Percentiles rank a stretch among this genome's conserved stretches.
Conservation (phyloP, 2,329 filamentous ascomycete species). For the Colletotrichum salicis region DNA sequence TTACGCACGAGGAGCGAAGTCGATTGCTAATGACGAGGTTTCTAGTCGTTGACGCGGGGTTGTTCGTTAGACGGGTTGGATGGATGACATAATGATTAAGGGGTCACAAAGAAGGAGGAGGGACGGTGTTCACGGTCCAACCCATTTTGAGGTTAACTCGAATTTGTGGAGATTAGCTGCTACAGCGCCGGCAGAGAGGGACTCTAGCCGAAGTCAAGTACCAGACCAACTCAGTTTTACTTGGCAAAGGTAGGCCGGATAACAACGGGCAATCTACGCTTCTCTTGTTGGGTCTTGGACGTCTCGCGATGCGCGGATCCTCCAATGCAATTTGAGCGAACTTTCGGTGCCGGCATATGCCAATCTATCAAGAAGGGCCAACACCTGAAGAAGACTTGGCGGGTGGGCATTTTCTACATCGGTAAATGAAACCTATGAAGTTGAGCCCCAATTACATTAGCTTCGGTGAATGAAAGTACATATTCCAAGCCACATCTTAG, state of each 20-base stretch:
- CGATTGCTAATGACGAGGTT: not conserved
- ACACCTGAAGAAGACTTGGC: too few species aligned
- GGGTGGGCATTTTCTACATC: too few species aligned
- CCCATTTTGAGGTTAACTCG: not conserved
- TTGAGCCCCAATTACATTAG: too few species aligned
- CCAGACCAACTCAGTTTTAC: not conserved
- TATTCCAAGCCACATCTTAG: too few species aligned
- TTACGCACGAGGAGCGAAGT: not conserved
- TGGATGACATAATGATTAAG: not conserved
- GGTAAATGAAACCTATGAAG: too few species aligned
- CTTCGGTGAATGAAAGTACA: too few species aligned
- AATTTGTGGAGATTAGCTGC: not conserved
- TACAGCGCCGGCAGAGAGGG: not conserved
- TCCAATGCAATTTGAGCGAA: too few species aligned
- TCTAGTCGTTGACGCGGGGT: not conserved
- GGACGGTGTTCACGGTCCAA: not conserved
- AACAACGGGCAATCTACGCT: too few species aligned
- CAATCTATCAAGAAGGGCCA: too few species aligned
- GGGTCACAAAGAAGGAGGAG: not conserved
- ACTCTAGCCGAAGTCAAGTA: not conserved
- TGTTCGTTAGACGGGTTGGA: not conserved
- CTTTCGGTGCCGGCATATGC: too few species aligned
- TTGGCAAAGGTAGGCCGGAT: not conserved
- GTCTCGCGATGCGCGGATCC: too few species aligned
- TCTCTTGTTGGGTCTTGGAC: too few species aligned